Conservation (phyloP, 78 protist genomes). For the Creolimax fragrantissima region DNA sequence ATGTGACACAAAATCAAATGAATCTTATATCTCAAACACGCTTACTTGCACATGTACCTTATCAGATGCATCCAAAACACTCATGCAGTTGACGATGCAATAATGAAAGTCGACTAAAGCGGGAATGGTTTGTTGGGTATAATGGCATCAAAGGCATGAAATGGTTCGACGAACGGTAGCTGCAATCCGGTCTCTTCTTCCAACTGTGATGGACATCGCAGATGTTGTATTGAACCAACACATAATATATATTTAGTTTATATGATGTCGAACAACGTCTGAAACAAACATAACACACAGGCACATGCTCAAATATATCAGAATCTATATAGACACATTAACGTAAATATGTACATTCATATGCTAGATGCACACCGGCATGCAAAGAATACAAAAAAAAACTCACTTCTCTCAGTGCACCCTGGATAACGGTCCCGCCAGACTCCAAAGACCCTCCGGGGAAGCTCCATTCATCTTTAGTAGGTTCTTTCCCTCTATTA, state of each 20-base stretch:
- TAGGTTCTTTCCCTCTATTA: background rate
- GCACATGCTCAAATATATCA: background rate
- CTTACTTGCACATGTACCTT: too few relatives aligned
- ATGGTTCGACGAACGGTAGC: background rate
- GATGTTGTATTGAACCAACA: too few relatives aligned
- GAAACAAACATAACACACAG: background rate
- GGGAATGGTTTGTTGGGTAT: background rate
- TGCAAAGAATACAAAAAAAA: background rate
- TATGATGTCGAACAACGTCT: background rate
- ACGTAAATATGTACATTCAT: too few relatives aligned
- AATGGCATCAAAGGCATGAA: background rate
- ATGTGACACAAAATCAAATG: too few relatives aligned
- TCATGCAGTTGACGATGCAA: background rate
- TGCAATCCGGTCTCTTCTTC: background rate
- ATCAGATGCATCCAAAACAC: too few relatives aligned
- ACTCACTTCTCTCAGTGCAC: background rate
- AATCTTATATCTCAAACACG: too few relatives aligned
- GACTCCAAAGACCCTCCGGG: slow-evolving; percentile 1
- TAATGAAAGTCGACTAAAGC: background rate
- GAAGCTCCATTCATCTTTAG: background rate
- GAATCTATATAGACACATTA: background rate
- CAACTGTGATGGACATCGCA: background rate
- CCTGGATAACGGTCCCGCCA: background rate
- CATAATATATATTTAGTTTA: too few relatives aligned
- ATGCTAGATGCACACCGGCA: too few relatives aligned